Conservation (phyloP, 139 green algal species). For the Chlorella sp. region DNA sequence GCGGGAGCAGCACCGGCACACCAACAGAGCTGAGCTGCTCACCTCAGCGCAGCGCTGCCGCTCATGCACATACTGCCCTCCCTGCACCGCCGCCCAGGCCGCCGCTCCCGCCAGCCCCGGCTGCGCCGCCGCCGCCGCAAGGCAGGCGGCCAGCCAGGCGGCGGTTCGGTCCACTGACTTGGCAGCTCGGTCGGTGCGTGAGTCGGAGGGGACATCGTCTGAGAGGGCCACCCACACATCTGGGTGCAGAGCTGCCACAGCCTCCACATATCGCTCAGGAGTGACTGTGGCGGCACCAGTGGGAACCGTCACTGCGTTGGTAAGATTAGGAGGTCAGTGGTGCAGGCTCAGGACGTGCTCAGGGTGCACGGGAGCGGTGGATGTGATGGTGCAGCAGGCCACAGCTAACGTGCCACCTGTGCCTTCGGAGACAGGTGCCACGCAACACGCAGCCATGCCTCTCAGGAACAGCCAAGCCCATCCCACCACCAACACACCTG, state of each 20-base stretch:
- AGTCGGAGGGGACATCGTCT: conserved; percentile 67
- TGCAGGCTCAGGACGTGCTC: too few relatives aligned
- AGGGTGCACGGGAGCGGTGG: too few relatives aligned
- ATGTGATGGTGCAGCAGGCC: too few relatives aligned
- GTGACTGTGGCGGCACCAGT: conserved; percentile 40
- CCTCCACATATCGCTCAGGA: conserved; percentile 63
- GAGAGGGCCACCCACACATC: conserved; percentile 69
- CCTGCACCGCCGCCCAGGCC: conserved; percentile 33
- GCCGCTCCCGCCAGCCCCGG: conserved; percentile 18
- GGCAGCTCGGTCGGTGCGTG: conserved; percentile 15
- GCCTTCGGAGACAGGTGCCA: too few relatives aligned
- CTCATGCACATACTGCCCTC: conserved; percentile 41
- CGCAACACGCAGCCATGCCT: too few relatives aligned
- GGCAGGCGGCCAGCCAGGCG: conserved; percentile 66
- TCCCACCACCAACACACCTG: background rate
- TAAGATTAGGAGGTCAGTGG: too few relatives aligned
- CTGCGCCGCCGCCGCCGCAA: conserved; percentile 30
- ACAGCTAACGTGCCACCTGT: too few relatives aligned
- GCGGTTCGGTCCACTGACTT: conserved; percentile 44
- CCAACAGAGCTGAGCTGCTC: too few relatives aligned
- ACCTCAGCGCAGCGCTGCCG: conserved; percentile 48
- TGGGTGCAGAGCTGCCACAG: conserved; percentile 59
- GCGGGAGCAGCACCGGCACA: too few relatives aligned
- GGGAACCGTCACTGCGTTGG: conserved; percentile 53
- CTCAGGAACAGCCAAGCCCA: too few relatives aligned